Evolutionary conservation across 208 protist genomes (phyloP).

Genomic region (Spongospora subterranea): DNA sequence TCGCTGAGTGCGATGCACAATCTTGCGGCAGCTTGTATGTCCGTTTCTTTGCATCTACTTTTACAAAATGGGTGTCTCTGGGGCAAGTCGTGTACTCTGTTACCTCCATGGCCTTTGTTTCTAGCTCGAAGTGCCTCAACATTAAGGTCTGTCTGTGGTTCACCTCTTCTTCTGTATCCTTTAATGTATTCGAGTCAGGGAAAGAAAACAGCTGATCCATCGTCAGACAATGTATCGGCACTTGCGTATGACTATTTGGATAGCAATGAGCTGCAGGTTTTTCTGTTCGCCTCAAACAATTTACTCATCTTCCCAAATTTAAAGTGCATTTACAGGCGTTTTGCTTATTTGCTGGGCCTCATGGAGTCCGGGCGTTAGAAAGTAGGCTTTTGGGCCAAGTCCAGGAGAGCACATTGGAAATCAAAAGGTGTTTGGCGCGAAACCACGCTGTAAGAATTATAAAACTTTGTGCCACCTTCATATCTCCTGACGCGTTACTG

Average conservation of each 20-base stretch:
- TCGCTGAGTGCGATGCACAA: background rate
- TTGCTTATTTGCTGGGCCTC: background rate
- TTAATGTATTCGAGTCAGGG: background rate
- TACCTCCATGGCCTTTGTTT: background rate
- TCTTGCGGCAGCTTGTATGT: background rate
- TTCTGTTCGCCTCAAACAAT: no score
- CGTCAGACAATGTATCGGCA: background rate
- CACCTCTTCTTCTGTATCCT: background rate
- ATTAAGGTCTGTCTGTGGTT: background rate
- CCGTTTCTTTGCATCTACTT: background rate
- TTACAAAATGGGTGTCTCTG: background rate
- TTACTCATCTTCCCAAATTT: no score
- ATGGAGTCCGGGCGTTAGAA: background rate
- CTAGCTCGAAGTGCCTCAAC: background rate
- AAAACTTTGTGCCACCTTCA: no score
- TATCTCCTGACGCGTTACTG: no score
- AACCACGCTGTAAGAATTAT: no score
- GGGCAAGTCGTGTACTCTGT: background rate
- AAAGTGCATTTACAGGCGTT: no score
- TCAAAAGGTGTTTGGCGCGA: background rate
- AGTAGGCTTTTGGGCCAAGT: background rate
- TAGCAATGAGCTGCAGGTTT: background rate
- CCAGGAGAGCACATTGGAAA: background rate
- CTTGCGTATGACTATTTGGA: background rate
- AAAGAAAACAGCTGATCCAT: background rate